Evolutionary conservation across 331 rosid genomes (phyloP).

Genomic region (Saraca asoca): DNA sequence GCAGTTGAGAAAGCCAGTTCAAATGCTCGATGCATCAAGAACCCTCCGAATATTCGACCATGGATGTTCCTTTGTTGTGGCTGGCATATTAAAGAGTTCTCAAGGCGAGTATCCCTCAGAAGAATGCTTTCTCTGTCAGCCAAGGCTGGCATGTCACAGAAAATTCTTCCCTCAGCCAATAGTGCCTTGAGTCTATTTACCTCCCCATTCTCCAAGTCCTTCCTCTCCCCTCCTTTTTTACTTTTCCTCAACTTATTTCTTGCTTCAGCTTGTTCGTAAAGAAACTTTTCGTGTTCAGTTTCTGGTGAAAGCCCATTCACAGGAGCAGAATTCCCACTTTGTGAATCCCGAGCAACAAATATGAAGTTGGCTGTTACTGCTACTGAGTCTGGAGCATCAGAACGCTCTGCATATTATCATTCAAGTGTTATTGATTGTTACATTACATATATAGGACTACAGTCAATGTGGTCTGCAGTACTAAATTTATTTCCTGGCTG

Average conservation of each 20-base stretch:
- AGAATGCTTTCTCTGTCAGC: conserved; percentile 58
- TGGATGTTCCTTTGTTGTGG: conserved; percentile 64
- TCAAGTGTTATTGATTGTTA: too few species aligned
- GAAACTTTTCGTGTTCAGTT: conserved; percentile 63
- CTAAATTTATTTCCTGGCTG: too few species aligned
- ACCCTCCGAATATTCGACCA: conserved; percentile 61
- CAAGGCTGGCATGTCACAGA: conserved; percentile 60
- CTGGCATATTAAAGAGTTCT: conserved; percentile 55
- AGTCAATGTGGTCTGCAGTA: too few species aligned
- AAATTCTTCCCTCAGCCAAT: conserved; percentile 52
- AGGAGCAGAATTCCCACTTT: conserved; percentile 78
- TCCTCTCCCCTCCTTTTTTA: conserved; percentile 49
- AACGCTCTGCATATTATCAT: conserved; percentile 35
- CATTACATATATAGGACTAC: not conserved
- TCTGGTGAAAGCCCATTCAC: conserved; percentile 74
- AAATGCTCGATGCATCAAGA: conserved; percentile 54
- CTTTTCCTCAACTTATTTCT: conserved; percentile 58
- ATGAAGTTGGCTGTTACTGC: conserved; percentile 80
- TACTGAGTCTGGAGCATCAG: conserved; percentile 46
- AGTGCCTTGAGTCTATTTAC: conserved; percentile 49
- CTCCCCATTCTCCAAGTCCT: conserved; percentile 55
- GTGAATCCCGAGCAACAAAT: conserved; percentile 85
- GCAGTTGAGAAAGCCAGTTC: conserved; percentile 60
- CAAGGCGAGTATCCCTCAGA: conserved; percentile 45
- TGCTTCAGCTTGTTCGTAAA: conserved; percentile 73